phyloP scores from a whole-genome alignment of 192 early-diverging fungal genomes.

The Backusella australiensis region DNA sequence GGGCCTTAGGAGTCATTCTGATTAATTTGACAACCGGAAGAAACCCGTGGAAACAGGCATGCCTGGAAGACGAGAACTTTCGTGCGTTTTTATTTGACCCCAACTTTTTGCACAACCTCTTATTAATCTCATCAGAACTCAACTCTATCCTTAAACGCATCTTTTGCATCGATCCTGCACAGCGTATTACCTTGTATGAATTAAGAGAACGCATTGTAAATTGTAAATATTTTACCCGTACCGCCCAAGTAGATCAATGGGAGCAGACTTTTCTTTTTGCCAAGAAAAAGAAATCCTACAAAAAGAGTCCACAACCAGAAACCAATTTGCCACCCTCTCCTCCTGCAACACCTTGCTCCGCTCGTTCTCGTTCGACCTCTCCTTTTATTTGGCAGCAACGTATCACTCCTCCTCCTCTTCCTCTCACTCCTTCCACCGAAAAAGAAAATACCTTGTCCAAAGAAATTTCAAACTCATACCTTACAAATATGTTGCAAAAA shows the following conservation, averaged over 20 bases:
- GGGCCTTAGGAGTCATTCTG: conserved; percentile 87
- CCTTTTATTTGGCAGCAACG: conserved; percentile 17
- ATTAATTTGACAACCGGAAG: conserved; percentile 86
- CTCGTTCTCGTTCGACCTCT: conserved; percentile 14
- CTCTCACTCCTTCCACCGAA: background rate
- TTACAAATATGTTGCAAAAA: conserved; percentile 8
- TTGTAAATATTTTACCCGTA: conserved; percentile 45
- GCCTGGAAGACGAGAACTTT: conserved; percentile 74
- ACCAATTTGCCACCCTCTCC: conserved; percentile 13
- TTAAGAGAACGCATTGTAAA: conserved; percentile 35
- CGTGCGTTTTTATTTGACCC: conserved; percentile 63
- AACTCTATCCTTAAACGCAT: conserved; percentile 68
- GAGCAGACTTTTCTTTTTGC: background rate
- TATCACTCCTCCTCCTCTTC: background rate
- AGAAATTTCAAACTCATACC: background rate
- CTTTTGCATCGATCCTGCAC: conserved; percentile 63
- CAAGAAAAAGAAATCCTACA: background rate
- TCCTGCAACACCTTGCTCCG: conserved; percentile 12
- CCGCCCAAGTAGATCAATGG: conserved; percentile 4
- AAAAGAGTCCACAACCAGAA: background rate
- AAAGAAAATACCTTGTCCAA: background rate
- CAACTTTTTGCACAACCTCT: conserved; percentile 56
- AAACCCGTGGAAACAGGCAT: conserved; percentile 80
- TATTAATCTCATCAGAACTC: conserved; percentile 67
- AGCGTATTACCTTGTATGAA: conserved; percentile 49